Evolutionary conservation across 345 rosid genomes (phyloP), one percentile per base, ranked within the genome.

Genomic region (Gossypium bickii): DNA sequence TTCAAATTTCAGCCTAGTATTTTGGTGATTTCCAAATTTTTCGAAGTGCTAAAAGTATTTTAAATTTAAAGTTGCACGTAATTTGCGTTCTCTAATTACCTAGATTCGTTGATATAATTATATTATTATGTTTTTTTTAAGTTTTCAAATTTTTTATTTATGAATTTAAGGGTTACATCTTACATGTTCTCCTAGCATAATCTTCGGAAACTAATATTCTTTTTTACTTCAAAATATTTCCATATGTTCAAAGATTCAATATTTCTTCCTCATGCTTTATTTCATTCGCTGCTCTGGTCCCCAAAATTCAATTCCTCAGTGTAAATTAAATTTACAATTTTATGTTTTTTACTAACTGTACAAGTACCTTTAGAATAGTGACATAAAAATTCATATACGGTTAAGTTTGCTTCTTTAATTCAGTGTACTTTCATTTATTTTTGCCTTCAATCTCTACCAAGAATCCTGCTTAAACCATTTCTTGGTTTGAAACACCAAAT

Each of bases 111-210:
- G 58, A 25, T 34, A 17, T 64, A 34, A 63, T 63, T 38, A 15
- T 25, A 22, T 68, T 27, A 15, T 53, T 49, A n/a, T 27, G 49
- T 34, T 52, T 56, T 48, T 25, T 17, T 22, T 0, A 58, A 2
- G 25, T 43, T 67, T 7, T 48, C 43, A 25, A 51, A 61, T 55
- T 67, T 48, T 41, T 55, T 44, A 55, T 61, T 67, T 48, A 48
- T 60, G 61, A 72, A 72, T 73, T 67, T 56, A 63, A 65, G 69
- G 56, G 56, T 45, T 79, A 75, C 63, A 71, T 24, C 71, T 74
- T 72, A 73, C 63, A 68, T 44, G 69, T 74, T 74, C 43, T 20
- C 70, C 68, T 60, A 79, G 68, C 72, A 52, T 70, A 83, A 47
- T 75, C 70, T 75, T 78, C 18, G 17, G 67, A 76, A 48, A 24